Conservation (phyloP, 2,329 filamentous ascomycete species). For the Xylaria sp. region DNA sequence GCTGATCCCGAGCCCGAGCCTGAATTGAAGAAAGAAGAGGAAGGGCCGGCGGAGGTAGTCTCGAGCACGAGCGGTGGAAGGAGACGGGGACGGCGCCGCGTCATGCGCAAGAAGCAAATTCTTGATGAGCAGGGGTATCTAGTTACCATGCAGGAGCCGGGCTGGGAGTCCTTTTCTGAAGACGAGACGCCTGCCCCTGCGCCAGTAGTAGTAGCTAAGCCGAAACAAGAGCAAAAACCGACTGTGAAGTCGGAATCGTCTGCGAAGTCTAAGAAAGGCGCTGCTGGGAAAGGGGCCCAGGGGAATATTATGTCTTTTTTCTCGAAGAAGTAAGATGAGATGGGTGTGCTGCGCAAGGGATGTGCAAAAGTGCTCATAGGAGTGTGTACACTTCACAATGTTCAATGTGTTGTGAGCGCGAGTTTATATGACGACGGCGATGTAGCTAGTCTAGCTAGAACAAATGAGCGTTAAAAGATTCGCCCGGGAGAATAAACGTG, state of each 20-base stretch:
- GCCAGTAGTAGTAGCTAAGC: constrained; percentile 35
- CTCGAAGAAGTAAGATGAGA: constrained; percentile 40
- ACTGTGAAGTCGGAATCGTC: constrained; percentile 32
- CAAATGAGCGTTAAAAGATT: too few relatives aligned
- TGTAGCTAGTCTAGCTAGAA: too few relatives aligned
- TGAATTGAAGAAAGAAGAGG: constrained; percentile 32
- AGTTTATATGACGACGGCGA: neutral
- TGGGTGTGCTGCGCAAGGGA: neutral
- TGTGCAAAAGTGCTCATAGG: neutral
- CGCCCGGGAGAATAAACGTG: too few relatives aligned
- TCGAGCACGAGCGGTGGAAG: constrained; percentile 38
- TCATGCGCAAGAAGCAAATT: constrained; percentile 43
- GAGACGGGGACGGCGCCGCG: constrained; percentile 40
- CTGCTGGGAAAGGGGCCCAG: constrained; percentile 36
- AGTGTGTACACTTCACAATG: neutral
- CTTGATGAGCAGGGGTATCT: constrained; percentile 45
- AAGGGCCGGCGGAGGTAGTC: constrained; percentile 39
- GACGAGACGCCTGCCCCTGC: constrained; percentile 37
- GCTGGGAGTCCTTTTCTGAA: constrained; percentile 45
- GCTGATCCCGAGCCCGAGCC: constrained; percentile 32
- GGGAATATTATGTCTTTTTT: constrained; percentile 46
- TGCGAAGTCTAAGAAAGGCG: constrained; percentile 38
- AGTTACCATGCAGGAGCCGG: constrained; percentile 43
- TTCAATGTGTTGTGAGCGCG: neutral
- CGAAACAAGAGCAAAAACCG: neutral